Conservation (phyloP, 371 early-diverging fungal genomes). For the Mortierella sp. region DNA sequence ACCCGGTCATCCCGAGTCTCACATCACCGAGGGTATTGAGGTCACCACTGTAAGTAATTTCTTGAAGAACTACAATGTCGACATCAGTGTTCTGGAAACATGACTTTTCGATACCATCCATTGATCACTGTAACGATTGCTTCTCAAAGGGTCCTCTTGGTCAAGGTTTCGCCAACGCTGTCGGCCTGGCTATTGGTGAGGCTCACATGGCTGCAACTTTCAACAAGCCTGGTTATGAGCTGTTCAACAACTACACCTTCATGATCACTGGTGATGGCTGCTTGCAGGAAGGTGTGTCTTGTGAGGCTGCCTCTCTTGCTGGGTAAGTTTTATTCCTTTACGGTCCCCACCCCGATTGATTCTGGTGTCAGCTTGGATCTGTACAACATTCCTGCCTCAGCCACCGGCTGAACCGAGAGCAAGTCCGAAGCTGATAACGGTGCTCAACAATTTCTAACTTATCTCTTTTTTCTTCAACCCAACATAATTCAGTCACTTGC, state of each 20-base stretch:
- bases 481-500: conserved; percentile 13
- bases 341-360: conserved; percentile 5
- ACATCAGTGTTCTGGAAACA: too few relatives aligned
- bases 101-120: neutral
- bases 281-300: conserved; percentile 98
- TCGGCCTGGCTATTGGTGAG: conserved; percentile 97
- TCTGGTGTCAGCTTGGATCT: too few relatives aligned
- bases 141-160: conserved; percentile 91
- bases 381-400: neutral
- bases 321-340: conserved; percentile 71
- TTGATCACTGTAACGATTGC: neutral
- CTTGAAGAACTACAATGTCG: too few relatives aligned
- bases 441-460: conserved; percentile 13
- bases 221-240: conserved; percentile 86
- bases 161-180: conserved; percentile 97
- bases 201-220: conserved; percentile 90
- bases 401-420: neutral
- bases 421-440: neutral
- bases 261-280: conserved; percentile 99
- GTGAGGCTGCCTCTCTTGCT: conserved; percentile 97
- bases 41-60: conserved; percentile 80
- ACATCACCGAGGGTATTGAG: conserved; percentile 92
- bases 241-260: conserved; percentile 91
- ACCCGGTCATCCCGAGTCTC: conserved; percentile 96
- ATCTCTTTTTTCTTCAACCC: neutral